Percentiles rank a stretch among this genome's conserved stretches.
phyloP scores from a whole-genome alignment of 78 protist species.

The Dictyostelium citrinum region DNA sequence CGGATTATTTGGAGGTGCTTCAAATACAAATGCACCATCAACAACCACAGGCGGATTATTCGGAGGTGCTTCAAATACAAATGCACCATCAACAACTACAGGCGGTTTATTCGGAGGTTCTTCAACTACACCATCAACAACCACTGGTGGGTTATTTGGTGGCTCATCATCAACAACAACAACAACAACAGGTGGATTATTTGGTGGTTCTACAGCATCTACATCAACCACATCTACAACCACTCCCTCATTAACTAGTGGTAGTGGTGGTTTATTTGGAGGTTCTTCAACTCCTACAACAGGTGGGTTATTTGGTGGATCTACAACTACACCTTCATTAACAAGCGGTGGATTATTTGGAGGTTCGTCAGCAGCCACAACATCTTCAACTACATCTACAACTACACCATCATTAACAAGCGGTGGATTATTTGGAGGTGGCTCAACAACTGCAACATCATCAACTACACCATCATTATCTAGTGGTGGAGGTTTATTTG shows the following conservation, averaged over 20 bases:
- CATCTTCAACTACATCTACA: background rate
- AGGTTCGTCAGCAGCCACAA: background rate
- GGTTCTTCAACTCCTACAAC: too few species aligned
- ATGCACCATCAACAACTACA: background rate
- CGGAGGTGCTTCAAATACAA: background rate
- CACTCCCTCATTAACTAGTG: background rate
- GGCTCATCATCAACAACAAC: too few species aligned
- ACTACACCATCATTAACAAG: background rate
- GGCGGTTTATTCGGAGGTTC: too few species aligned
- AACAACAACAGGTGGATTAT: too few species aligned
- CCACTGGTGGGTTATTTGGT: background rate
- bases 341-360: too few species aligned
- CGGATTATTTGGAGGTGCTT: background rate
- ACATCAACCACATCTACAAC: too few species aligned
- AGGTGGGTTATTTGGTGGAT: background rate
- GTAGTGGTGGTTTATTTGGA: background rate
- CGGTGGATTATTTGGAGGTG: constrained; percentile 3
- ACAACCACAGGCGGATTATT: background rate
- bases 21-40: background rate
- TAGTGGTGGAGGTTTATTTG: too few species aligned
- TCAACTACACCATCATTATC: too few species aligned
- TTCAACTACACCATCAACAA: too few species aligned
- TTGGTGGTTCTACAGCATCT: too few species aligned
- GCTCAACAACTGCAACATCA: background rate
- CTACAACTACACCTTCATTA: background rate